A percentile compares a stretch with the other conserved stretches of the same genome.
phyloP scores from a whole-genome alignment of 805 yeast species.

The Ogataea haglerorum region DNA sequence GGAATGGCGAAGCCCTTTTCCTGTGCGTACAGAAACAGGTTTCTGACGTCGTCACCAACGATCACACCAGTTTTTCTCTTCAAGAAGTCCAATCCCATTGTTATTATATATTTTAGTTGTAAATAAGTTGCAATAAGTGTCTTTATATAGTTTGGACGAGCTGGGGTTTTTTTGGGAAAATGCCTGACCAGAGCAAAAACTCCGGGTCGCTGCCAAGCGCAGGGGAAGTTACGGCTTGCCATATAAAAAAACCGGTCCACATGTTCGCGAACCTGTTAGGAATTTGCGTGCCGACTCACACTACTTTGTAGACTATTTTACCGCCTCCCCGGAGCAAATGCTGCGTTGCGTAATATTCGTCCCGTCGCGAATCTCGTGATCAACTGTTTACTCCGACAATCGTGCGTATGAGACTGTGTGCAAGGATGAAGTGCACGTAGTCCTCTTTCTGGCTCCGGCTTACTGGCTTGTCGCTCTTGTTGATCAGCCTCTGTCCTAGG shows the following conservation, averaged over 20 bases:
- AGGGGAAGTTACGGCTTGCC: conserved; percentile 5
- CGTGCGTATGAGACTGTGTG: conserved; percentile 15
- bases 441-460: conserved; percentile 11
- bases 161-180: conserved; percentile 1
- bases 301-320: conserved; percentile 6
- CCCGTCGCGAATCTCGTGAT: conserved; percentile 1
- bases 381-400: conserved; percentile 14
- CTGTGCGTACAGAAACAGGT: conserved; percentile 88
- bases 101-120: conserved; percentile 1
- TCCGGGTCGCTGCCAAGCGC: conserved; percentile 25
- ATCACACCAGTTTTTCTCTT: conserved; percentile 95
- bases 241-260: conserved; percentile 5
- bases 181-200: conserved; percentile 13
- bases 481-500: conserved; percentile 22
- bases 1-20: conserved; percentile 94
- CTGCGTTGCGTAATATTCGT: neutral
- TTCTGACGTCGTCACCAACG: conserved; percentile 94
- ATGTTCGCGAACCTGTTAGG: conserved; percentile 3
- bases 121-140: conserved; percentile 5
- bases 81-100: conserved; percentile 57
- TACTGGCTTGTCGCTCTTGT: conserved; percentile 15
- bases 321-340: neutral
- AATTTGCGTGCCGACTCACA: conserved; percentile 1
- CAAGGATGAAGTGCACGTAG: conserved; percentile 16
- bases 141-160: conserved; percentile 2